phyloP scores from a whole-genome alignment of 176 grass and related monocot genomes.

The Eragrostis nindensis region DNA sequence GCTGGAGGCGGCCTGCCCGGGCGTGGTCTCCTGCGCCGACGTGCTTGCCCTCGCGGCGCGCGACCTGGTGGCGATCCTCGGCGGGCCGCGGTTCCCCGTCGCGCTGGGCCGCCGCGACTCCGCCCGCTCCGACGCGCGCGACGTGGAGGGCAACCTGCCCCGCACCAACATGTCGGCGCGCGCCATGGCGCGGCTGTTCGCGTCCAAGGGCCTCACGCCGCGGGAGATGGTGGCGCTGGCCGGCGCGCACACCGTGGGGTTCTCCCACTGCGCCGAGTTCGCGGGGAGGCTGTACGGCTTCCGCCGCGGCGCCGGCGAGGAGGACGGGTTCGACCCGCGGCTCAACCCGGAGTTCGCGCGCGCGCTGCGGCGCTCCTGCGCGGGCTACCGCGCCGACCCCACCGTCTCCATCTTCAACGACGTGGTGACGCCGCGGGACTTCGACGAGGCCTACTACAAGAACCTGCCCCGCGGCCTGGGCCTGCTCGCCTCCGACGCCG shows the following conservation, averaged over 20 bases:
- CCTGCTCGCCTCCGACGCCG: conserved; percentile 76
- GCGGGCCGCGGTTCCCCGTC: conserved; percentile 69
- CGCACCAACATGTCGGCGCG: conserved; percentile 80
- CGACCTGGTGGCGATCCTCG: conserved; percentile 65
- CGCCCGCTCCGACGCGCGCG: conserved; percentile 42
- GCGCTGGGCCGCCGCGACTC: conserved; percentile 73
- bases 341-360: conserved; percentile 72
- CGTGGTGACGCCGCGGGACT: conserved; percentile 66
- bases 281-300: conserved; percentile 66
- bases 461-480: conserved; percentile 74
- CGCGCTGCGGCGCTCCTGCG: conserved; percentile 74
- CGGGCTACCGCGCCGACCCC: conserved; percentile 60
- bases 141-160: conserved; percentile 63
- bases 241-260: conserved; percentile 86
- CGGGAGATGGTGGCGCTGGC: conserved; percentile 90
- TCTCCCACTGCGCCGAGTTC: conserved; percentile 98
- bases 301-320: not conserved
- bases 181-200: conserved; percentile 63
- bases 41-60: conserved; percentile 70
- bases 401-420: conserved; percentile 95
- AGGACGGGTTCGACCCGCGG: conserved; percentile 50
- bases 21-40: conserved; percentile 85
- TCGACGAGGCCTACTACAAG: conserved; percentile 91
- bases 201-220: conserved; percentile 51
- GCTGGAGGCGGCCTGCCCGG: conserved; percentile 67